Evolutionary conservation across 2,329 filamentous ascomycete species (phyloP).

Genomic region (Fusarium sp.): DNA sequence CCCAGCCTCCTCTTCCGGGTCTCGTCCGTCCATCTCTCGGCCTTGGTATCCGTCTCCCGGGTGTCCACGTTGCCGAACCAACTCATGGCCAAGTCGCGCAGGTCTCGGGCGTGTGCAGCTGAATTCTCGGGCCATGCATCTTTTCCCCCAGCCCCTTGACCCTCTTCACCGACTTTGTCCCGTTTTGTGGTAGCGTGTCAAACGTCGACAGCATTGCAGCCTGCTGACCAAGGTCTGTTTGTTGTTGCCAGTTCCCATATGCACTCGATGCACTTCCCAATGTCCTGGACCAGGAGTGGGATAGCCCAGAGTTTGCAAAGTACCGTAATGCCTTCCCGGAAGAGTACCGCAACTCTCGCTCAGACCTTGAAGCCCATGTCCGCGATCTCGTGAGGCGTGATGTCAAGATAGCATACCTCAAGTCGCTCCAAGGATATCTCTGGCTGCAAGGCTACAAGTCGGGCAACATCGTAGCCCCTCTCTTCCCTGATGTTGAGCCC

Average conservation of each 20-base stretch:
- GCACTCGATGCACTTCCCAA: constrained; percentile 74
- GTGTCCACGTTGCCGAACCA: constrained; percentile 35
- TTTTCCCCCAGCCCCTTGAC: constrained; percentile 26
- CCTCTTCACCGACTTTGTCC: constrained; percentile 47
- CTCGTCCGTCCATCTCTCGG: constrained; percentile 34
- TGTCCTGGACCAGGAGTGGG: constrained; percentile 76
- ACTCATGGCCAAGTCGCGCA: constrained; percentile 34
- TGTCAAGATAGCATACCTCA: constrained; percentile 81
- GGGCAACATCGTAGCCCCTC: constrained; percentile 76
- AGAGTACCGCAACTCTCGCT: constrained; percentile 69
- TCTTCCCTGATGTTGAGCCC: constrained; percentile 80
- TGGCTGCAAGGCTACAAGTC: constrained; percentile 81
- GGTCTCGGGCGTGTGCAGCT: constrained; percentile 40
- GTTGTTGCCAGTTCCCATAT: constrained; percentile 76
- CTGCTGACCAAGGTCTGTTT: constrained; percentile 33
- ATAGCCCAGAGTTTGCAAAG: constrained; percentile 70
- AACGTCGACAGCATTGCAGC: constrained; percentile 31
- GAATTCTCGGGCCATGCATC: constrained; percentile 23
- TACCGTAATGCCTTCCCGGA: constrained; percentile 80
- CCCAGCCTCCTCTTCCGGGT: constrained; percentile 41
- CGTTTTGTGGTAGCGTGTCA: constrained; percentile 19
- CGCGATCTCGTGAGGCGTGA: constrained; percentile 77
- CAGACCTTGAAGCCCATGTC: constrained; percentile 74
- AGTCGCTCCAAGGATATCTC: constrained; percentile 82
- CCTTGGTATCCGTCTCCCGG: constrained; percentile 27